Conservation (phyloP, 139 green algal species). For the Ostreobium quekettii region DNA sequence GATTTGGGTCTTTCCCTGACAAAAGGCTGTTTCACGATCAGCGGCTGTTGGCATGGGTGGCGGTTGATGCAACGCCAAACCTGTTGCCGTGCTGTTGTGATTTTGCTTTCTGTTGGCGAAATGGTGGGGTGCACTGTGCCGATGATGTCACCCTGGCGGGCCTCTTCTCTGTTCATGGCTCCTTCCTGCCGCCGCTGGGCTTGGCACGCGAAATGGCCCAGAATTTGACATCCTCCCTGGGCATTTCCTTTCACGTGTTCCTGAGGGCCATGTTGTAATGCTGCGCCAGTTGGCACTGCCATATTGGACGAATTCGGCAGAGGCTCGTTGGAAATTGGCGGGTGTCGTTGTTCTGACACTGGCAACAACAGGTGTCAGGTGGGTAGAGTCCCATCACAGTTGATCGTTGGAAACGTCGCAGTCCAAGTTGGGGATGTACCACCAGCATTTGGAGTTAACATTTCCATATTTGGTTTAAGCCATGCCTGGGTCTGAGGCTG, state of each 20-base stretch:
- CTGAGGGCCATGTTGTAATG: neutral
- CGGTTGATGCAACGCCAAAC: too few relatives aligned
- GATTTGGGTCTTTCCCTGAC: too few relatives aligned
- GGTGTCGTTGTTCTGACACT: slow-evolving; percentile 85
- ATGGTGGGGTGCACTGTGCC: neutral
- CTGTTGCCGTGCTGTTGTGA: too few relatives aligned
- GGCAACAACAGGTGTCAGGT: slow-evolving; percentile 87
- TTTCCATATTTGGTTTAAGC: too few relatives aligned
- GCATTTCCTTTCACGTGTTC: neutral
- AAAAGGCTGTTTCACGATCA: too few relatives aligned
- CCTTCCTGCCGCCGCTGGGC: slow-evolving; percentile 3
- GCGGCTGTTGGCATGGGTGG: too few relatives aligned
- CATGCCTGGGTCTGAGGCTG: too few relatives aligned
- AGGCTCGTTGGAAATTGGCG: slow-evolving; percentile 61
- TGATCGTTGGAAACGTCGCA: too few relatives aligned
- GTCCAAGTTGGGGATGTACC: too few relatives aligned
- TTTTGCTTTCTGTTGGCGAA: neutral
- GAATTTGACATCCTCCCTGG: slow-evolving; percentile 10
- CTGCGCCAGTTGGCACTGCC: slow-evolving; percentile 58
- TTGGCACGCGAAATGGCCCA: neutral
- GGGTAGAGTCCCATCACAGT: too few relatives aligned
- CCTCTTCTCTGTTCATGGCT: neutral
- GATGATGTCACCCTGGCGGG: neutral
- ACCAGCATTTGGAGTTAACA: too few relatives aligned
- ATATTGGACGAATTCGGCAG: slow-evolving; percentile 59